These are phyloP conservation scores for Ceratonia siliqua DNA, from an alignment of 306 rosid species.

Conservation along the genomic window DNA sequence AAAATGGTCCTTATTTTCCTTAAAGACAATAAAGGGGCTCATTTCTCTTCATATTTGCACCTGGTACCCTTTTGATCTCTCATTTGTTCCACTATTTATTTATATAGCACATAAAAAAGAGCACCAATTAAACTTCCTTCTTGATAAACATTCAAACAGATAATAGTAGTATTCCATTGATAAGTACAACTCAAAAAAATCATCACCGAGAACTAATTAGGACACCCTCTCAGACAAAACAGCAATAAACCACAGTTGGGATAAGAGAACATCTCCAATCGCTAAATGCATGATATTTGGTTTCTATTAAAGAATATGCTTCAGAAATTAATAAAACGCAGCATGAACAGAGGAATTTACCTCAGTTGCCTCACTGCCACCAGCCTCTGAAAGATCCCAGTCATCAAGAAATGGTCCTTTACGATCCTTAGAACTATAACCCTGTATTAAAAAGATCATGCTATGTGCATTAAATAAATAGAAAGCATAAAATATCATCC, in stretches of 20 bases:
- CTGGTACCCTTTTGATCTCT: background rate
- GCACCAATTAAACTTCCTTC: background rate
- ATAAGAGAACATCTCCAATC: background rate
- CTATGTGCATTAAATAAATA: slow-evolving; percentile 20
- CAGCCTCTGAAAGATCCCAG: slow-evolving; percentile 94
- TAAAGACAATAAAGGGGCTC: background rate
- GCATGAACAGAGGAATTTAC: slow-evolving; percentile 43
- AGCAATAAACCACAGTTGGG: background rate
- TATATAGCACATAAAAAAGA: background rate
- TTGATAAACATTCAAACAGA: too few relatives aligned
- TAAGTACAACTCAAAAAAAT: background rate
- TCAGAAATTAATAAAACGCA: slow-evolving; percentile 25
- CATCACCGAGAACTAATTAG: background rate
- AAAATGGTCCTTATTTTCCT: background rate
- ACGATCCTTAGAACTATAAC: slow-evolving; percentile 86
- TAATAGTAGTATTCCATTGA: background rate
- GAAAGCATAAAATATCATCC: slow-evolving; percentile 22
- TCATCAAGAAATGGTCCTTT: slow-evolving; percentile 78
- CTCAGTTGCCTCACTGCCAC: slow-evolving; percentile 77
- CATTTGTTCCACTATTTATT: background rate
- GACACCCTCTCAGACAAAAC: slow-evolving; percentile 19
- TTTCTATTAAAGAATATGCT: slow-evolving; percentile 1
- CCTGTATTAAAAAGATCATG: slow-evolving; percentile 53
- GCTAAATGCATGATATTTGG: slow-evolving; percentile 25
- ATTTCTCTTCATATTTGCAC: background rate